phyloP scores from a whole-genome alignment of 768 basidiomycete genomes.

The Kwoniella shandongensis region DNA sequence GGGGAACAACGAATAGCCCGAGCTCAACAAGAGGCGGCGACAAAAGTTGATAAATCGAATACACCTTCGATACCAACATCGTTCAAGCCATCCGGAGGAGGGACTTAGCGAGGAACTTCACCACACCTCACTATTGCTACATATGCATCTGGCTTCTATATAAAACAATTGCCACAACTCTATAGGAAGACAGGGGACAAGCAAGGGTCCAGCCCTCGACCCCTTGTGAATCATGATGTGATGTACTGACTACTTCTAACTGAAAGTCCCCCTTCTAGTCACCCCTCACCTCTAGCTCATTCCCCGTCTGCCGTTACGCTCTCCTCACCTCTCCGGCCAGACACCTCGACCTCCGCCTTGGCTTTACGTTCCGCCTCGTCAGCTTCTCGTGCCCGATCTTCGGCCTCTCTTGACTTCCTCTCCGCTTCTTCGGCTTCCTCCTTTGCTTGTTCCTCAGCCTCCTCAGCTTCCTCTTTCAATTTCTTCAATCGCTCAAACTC shows the following conservation, averaged over 20 bases:
- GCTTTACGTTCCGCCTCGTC: conserved; percentile 3
- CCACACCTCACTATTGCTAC: no score
- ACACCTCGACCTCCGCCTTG: not conserved
- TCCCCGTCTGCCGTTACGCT: not conserved
- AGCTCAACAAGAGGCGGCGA: not conserved
- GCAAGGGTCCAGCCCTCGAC: no score
- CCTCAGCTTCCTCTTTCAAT: conserved; percentile 31
- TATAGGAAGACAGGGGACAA: no score
- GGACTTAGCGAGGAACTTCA: no score
- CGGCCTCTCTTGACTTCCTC: conserved; percentile 7
- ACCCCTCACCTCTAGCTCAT: not conserved
- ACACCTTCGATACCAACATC: no score
- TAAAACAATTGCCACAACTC: no score
- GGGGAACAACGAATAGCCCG: conserved; percentile 20
- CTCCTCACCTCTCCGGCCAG: not conserved
- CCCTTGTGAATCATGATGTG: no score
- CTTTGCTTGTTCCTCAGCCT: conserved; percentile 11
- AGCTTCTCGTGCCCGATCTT: conserved; percentile 14
- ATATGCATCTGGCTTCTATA: no score
- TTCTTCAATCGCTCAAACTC: conserved; percentile 37
- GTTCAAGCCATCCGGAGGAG: no score
- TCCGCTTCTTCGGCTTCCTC: conserved; percentile 14
- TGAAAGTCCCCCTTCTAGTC: conserved; percentile 5
- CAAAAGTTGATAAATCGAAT: not conserved
- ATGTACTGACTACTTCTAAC: no score